Conservation (phyloP, 768 basidiomycete genomes). For the Russula olivacea region DNA sequence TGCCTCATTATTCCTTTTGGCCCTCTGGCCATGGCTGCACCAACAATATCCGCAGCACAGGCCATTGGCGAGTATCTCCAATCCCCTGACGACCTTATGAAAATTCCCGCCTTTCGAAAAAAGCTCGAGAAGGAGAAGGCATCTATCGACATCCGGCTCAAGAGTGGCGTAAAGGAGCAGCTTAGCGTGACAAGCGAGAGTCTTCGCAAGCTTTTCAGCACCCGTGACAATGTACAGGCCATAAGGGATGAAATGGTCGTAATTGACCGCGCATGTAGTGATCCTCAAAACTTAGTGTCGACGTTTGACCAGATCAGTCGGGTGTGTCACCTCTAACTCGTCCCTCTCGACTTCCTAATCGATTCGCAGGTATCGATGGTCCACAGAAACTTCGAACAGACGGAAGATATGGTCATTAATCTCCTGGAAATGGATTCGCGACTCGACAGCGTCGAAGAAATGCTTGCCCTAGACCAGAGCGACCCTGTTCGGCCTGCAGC, state of each 20-base stretch:
- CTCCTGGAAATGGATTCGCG: constrained; percentile 87
- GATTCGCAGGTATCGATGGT: constrained; percentile 79
- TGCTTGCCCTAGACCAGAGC: constrained; percentile 67
- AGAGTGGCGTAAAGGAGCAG: constrained; percentile 89
- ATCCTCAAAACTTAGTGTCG: constrained; percentile 67
- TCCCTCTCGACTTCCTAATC: neutral
- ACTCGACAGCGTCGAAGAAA: constrained; percentile 68
- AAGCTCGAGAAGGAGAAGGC: constrained; percentile 96
- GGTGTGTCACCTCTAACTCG: constrained; percentile 43
- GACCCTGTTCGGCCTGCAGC: constrained; percentile 83
- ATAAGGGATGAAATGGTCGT: constrained; percentile 83
- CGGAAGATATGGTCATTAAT: constrained; percentile 93
- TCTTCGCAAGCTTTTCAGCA: constrained; percentile 70
- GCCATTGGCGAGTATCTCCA: constrained; percentile 87
- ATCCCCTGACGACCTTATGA: constrained; percentile 88
- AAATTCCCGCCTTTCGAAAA: constrained; percentile 83
- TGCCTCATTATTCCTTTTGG: neutral
- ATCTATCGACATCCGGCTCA: constrained; percentile 84
- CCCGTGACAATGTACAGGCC: constrained; percentile 68
- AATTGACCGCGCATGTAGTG: constrained; percentile 68
- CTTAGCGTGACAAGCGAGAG: constrained; percentile 87
- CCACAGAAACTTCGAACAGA: constrained; percentile 90
- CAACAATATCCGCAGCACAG: constrained; percentile 71
- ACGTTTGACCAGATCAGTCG: constrained; percentile 96
- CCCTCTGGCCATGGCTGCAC: constrained; percentile 39